Conservation (phyloP, 495 filamentous ascomycete genomes). For the Barbatosphaeria neglecta region DNA sequence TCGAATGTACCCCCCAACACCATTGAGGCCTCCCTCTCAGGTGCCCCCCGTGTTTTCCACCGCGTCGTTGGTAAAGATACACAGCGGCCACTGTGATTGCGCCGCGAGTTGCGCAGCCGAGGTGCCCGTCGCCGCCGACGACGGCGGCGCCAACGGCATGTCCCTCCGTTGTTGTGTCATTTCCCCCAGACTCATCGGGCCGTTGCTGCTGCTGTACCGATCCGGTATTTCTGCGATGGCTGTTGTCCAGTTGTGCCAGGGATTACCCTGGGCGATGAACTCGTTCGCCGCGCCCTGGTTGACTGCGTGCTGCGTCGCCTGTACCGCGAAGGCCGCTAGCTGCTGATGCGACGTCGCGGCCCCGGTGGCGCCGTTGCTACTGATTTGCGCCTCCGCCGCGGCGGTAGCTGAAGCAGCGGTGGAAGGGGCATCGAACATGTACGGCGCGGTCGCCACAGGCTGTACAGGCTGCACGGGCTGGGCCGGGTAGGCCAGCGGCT, state of each 20-base stretch:
- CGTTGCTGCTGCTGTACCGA: slow-evolving; percentile 30
- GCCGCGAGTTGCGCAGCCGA: not conserved
- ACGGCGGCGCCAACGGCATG: not conserved
- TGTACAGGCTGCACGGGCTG: not conserved
- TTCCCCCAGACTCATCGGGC: slow-evolving; percentile 30
- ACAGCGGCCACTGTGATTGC: not conserved
- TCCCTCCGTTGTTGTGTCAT: slow-evolving; percentile 8
- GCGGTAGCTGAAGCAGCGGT: slow-evolving; percentile 4
- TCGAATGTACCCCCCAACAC: not conserved
- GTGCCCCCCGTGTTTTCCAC: not conserved
- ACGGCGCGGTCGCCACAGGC: no score
- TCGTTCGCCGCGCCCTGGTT: slow-evolving; percentile 10
- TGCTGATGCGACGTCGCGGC: slow-evolving; percentile 3
- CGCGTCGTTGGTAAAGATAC: not conserved
- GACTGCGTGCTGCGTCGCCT: slow-evolving; percentile 20
- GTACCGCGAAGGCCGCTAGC: slow-evolving; percentile 21
- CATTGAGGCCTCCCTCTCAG: not conserved
- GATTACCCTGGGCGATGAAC: slow-evolving; percentile 13
- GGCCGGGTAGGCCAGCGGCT: not conserved
- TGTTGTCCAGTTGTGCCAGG: slow-evolving; percentile 37
- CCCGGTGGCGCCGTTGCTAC: no score
- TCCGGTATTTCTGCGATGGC: slow-evolving; percentile 35
- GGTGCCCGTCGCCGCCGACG: not conserved
- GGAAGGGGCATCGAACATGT: slow-evolving; percentile 10
- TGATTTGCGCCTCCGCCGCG: no score